A percentile compares a stretch with the other conserved stretches of the same genome.
These are phyloP conservation scores for Zygotorulaspora mrakii DNA, from an alignment of 1,139 yeast species.

Conservation along the genomic window DNA sequence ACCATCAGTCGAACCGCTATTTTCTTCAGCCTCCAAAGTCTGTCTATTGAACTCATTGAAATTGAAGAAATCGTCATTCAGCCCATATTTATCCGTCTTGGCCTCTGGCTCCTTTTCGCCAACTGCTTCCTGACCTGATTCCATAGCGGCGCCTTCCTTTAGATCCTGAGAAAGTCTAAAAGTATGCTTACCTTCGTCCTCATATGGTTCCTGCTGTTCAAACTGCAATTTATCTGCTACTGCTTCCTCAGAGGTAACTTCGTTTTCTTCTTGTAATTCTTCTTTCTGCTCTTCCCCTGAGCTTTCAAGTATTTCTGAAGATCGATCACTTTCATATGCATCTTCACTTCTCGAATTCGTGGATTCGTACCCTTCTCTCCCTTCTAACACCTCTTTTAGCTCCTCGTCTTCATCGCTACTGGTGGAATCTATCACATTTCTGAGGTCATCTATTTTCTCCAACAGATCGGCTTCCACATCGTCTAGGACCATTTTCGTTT, in stretches of 20 bases:
- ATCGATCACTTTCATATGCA: slow-evolving; percentile 12
- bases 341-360: slow-evolving; percentile 18
- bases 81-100: slow-evolving; percentile 45
- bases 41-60: slow-evolving; percentile 84
- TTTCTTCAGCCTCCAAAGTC: slow-evolving; percentile 63
- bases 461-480: slow-evolving; percentile 59
- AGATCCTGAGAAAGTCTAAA: no score
- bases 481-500: slow-evolving; percentile 77
- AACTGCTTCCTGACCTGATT: slow-evolving; percentile 17
- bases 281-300: no score
- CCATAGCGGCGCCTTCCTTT: slow-evolving; percentile 25
- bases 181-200: no score
- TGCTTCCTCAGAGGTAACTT: no score
- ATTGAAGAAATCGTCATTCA: slow-evolving; percentile 82
- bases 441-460: slow-evolving; percentile 45
- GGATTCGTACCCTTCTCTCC: neutral
- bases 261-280: no score
- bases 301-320: no score
- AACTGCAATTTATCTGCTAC: no score
- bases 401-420: slow-evolving; percentile 35
- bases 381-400: no score
- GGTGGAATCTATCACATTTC: slow-evolving; percentile 31
- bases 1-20: slow-evolving; percentile 44
- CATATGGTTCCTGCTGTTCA: no score
- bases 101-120: slow-evolving; percentile 15